Evolutionary conservation across 2,329 filamentous ascomycete species (phyloP).

Genomic region (Fusarium phyllophilum): DNA sequence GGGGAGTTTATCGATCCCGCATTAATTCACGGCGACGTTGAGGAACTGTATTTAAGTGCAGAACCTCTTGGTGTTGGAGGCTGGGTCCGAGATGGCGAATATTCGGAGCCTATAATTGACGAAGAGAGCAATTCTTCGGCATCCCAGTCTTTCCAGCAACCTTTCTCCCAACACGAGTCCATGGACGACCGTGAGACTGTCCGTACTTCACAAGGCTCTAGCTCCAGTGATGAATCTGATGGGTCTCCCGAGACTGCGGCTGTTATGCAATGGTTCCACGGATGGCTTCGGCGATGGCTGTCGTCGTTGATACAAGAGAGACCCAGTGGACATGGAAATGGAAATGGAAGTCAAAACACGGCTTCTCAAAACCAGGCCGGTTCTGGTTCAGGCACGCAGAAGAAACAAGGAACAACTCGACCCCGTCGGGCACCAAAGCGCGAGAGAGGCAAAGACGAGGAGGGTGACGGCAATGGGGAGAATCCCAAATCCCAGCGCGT

Average conservation of each 20-base stretch:
- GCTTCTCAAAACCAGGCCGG: background rate
- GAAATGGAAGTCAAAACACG: background rate
- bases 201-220: background rate
- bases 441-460: rapidly evolving
- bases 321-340: no score
- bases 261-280: background rate
- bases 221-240: background rate
- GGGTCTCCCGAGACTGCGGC: background rate
- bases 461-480: background rate
- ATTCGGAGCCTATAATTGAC: no score
- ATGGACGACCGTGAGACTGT: no score
- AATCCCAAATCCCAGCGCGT: background rate
- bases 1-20: no score
- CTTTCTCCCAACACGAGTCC: no score
- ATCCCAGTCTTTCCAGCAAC: no score
- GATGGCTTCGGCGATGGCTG: background rate
- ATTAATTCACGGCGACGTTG: no score
- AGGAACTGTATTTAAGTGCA: no score
- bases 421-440: rapidly evolving
- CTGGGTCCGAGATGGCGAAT: no score
- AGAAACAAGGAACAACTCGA: rapidly evolving
- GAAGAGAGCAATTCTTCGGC: no score
- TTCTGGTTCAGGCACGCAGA: no score
- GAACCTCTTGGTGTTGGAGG: no score
- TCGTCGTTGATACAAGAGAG: rapidly evolving